These are phyloP conservation scores for Passalora sequoiae DNA, from an alignment of 2,329 filamentous ascomycete species.

Conservation along the genomic window DNA sequence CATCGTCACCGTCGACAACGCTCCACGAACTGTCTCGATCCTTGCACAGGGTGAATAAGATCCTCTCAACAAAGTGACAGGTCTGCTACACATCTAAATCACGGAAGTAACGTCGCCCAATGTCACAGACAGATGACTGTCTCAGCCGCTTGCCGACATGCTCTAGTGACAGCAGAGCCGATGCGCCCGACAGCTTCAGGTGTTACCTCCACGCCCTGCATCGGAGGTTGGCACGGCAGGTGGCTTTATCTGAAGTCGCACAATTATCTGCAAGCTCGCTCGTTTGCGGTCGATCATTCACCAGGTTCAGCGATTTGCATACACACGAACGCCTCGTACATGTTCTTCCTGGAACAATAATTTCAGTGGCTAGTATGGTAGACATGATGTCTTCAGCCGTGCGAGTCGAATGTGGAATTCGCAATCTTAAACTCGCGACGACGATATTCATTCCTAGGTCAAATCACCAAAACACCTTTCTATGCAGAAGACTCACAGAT, in stretches of 20 bases:
- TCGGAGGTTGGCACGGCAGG: conserved; percentile 3
- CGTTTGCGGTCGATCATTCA: conserved; percentile 1
- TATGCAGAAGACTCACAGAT: no score
- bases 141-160: no score
- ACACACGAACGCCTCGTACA: conserved; percentile 5
- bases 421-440: background rate
- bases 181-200: conserved; percentile 1
- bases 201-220: conserved; percentile 4
- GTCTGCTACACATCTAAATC: no score
- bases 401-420: background rate
- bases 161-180: background rate
- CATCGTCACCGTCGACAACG: no score
- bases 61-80: no score
- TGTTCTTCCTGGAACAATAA: background rate
- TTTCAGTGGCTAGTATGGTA: conserved; percentile 1
- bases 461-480: background rate
- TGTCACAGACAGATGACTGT: no score
- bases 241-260: conserved; percentile 9
- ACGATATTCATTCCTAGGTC: no score
- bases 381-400: background rate
- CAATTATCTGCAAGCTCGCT: conserved; percentile 11
- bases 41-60: no score
- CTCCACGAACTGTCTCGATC: no score
- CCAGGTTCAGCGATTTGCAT: conserved; percentile 10
- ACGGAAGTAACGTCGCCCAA: no score